These are phyloP conservation scores for Xerocomus cyaneibrunnescens DNA, from an alignment of 1,284 basidiomycete genomes.

Conservation along the genomic window DNA sequence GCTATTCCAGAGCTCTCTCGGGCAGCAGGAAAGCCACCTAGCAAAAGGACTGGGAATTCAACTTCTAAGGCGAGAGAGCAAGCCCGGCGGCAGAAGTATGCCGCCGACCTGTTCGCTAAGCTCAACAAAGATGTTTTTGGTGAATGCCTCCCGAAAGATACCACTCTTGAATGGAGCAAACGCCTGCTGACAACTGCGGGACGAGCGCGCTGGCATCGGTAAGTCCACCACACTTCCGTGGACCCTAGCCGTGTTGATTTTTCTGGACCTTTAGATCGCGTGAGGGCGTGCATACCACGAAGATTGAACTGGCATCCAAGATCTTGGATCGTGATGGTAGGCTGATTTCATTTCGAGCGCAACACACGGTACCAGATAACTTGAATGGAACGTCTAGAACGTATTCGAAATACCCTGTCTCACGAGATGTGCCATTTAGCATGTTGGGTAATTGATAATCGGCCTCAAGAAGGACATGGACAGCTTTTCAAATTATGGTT, in stretches of 20 bases:
- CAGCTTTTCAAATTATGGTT: slow-evolving; percentile 69
- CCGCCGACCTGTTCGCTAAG: slow-evolving; percentile 73
- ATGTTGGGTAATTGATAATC: slow-evolving; percentile 72
- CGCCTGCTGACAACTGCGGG: slow-evolving; percentile 76
- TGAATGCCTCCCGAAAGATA: slow-evolving; percentile 64
- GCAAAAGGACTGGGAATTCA: slow-evolving; percentile 35
- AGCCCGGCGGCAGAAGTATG: slow-evolving; percentile 51
- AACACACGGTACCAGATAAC: neutral
- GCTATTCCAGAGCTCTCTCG: slow-evolving; percentile 8
- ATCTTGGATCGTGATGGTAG: slow-evolving; percentile 73
- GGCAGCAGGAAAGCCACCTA: slow-evolving; percentile 24
- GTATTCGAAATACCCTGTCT: slow-evolving; percentile 74
- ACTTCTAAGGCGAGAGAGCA: slow-evolving; percentile 45
- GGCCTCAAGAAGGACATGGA: slow-evolving; percentile 69
- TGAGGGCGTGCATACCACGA: slow-evolving; percentile 50
- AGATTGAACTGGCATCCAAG: slow-evolving; percentile 77
- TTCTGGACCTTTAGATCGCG: slow-evolving; percentile 45
- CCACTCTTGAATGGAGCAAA: slow-evolving; percentile 72
- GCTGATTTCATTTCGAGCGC: neutral
- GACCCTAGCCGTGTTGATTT: neutral
- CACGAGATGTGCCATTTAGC: slow-evolving; percentile 91
- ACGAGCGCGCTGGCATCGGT: slow-evolving; percentile 70
- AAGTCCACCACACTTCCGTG: slow-evolving; percentile 1
- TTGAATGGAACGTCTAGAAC: slow-evolving; percentile 44
- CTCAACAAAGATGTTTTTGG: slow-evolving; percentile 79